phyloP scores from a whole-genome alignment of 306 rosid genomes.

The Dalbergia cochinchinensis region DNA sequence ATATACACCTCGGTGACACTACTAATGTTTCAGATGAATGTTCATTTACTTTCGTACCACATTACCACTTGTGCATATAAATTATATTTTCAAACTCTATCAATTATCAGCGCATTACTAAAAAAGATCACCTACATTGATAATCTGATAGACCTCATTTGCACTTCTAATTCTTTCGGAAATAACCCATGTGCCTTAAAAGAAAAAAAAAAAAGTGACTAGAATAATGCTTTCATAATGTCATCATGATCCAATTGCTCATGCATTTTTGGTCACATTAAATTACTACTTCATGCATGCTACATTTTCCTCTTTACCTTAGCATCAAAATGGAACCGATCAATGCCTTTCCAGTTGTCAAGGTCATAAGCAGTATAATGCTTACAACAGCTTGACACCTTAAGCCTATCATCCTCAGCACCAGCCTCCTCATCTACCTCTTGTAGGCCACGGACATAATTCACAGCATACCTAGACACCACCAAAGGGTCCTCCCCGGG shows the following conservation, averaged over 20 bases:
- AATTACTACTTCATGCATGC: background rate
- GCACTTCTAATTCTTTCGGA: background rate
- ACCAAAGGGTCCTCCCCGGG: constrained; percentile 86
- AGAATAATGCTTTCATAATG: background rate
- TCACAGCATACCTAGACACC: constrained; percentile 66
- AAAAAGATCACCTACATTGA: background rate
- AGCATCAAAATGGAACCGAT: constrained; percentile 83
- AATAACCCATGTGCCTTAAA: background rate
- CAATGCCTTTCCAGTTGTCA: constrained; percentile 77
- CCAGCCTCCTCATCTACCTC: constrained; percentile 60
- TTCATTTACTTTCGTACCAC: background rate
- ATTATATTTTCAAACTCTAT: background rate
- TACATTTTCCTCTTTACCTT: constrained; percentile 50
- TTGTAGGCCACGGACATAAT: constrained; percentile 79
- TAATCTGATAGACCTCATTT: background rate
- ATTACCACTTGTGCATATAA: too few species aligned
- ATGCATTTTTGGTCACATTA: background rate
- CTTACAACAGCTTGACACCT: constrained; percentile 92
- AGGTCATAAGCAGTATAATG: constrained; percentile 89
- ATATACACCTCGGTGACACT: background rate
- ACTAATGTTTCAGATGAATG: background rate
- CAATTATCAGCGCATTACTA: too few species aligned
- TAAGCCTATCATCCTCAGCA: constrained; percentile 60
- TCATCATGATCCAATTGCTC: background rate
- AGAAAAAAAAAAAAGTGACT: background rate